Conservation (phyloP, 805 yeast genomes). For the Lachancea quebecensis region DNA sequence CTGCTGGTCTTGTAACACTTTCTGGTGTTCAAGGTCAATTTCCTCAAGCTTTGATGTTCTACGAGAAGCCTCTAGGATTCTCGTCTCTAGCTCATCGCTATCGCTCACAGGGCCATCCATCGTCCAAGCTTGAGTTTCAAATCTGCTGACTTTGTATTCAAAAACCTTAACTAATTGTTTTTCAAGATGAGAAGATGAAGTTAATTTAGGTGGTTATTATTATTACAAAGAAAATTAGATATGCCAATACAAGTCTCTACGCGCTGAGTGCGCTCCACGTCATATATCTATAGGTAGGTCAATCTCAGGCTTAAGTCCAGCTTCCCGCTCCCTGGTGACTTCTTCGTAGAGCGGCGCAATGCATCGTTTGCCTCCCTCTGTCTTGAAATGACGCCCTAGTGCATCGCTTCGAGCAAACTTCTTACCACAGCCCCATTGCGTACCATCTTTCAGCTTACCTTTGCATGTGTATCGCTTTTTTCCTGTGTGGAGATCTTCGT, state of each 20-base stretch:
- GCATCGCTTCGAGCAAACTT: conserved; percentile 78
- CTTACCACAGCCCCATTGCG: conserved; percentile 75
- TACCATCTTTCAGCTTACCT: conserved; percentile 53
- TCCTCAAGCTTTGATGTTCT: neutral
- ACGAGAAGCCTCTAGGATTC: neutral
- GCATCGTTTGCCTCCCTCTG: conserved; percentile 72
- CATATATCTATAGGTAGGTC: conserved; percentile 4
- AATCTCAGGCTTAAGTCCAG: conserved; percentile 3
- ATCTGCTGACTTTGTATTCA: neutral
- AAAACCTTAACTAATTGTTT: neutral
- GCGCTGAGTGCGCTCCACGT: neutral
- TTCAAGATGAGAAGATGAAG: neutral
- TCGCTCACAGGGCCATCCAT: neutral
- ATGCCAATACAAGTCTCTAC: neutral
- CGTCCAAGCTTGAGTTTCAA: neutral
- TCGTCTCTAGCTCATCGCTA: conserved; percentile 5
- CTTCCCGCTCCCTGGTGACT: conserved; percentile 31
- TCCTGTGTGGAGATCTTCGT: conserved; percentile 69
- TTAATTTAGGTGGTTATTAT: neutral
- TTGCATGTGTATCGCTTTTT: conserved; percentile 68
- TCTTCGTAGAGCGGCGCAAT: conserved; percentile 62
- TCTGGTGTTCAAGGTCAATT: conserved; percentile 1
- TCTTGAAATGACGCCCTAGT: conserved; percentile 67
- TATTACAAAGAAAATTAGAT: neutral
- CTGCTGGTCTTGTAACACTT: conserved; percentile 9